Evolutionary conservation across 129 eudicot genomes (phyloP), one percentile per base, ranked within the genome.

Genomic region (Lonicera japonica): DNA sequence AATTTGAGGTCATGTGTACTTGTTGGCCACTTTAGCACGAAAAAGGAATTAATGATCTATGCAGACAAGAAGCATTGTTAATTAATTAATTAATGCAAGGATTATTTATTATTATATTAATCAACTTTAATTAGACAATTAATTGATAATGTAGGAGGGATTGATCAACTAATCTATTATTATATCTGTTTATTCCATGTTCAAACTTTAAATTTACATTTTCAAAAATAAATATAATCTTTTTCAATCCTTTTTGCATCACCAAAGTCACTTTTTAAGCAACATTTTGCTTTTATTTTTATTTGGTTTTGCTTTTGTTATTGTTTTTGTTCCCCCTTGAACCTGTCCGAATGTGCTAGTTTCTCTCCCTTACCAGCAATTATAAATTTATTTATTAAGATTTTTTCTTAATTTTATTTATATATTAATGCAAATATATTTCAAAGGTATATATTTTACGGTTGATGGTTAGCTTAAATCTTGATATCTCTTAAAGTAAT

Each of bases 11-110:
- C 78, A 77, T 71, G 77, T 71, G 79, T 71, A 59, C 81, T 72
- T 87, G 90, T 87, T 87, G 77, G 95, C 95, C 95, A 87, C 95
- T 87, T 80, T 12, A 77, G 52, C 74, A 29, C 18, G 67, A 58
- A 70, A 75, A 48, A 29, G 40, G 57, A 48, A 68, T 41, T 54
- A 80, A 69, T 80, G 70, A 64, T 71, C 63, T 72, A 29, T 80
- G 73, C 73, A 75, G 87, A 83, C 95, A 80, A 80, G 76, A 77
- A 80, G 77, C 76, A 72, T 78, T 80, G 66, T 72, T 64, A 58
- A 65, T 23, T 47, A 60, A 76, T 20, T 64, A 25, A 52, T 29
- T 51, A 74, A 68, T 68, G 66, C 67, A 69, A 65, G n/a, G n/a
- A n/a, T n/a, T n/a, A n/a, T n/a, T n/a, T n/a, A n/a, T n/a, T n/a